A percentile compares a stretch with the other conserved stretches of the same genome.
Evolutionary conservation across 2,329 filamentous ascomycete species (phyloP).

Genomic region (Aspergillus hortae): DNA sequence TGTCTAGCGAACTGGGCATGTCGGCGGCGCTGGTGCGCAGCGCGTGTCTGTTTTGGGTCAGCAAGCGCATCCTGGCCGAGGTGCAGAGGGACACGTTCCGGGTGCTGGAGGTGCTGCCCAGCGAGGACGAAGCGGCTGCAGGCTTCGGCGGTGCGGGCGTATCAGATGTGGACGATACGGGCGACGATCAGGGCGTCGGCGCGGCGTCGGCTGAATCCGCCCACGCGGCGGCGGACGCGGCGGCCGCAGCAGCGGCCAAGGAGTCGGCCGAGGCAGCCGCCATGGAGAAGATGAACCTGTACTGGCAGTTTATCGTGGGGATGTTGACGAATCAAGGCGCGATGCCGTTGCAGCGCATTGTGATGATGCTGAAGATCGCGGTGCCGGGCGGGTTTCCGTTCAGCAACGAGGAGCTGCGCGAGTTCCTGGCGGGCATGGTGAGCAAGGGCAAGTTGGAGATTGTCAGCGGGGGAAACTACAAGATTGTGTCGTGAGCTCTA

Average conservation of each 20-base stretch:
- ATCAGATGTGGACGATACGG: slow-evolving; percentile 12
- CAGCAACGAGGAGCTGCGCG: slow-evolving; percentile 81
- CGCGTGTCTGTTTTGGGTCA: slow-evolving; percentile 61
- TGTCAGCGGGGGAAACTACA: slow-evolving; percentile 66
- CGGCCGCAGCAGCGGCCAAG: slow-evolving; percentile 40
- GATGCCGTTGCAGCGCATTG: slow-evolving; percentile 77
- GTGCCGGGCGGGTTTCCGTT: slow-evolving; percentile 85
- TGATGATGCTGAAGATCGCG: slow-evolving; percentile 93
- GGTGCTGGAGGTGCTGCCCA: slow-evolving; percentile 54
- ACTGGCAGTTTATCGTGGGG: slow-evolving; percentile 87
- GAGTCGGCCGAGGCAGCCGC: slow-evolving; percentile 55
- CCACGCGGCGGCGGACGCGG: slow-evolving; percentile 38
- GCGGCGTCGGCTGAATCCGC: slow-evolving; percentile 25
- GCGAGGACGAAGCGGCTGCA: slow-evolving; percentile 25
- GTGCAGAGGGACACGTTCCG: slow-evolving; percentile 50
- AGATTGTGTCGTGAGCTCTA: slow-evolving; percentile 31
- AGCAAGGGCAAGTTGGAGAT: slow-evolving; percentile 64
- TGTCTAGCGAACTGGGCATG: slow-evolving; percentile 53
- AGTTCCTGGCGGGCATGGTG: slow-evolving; percentile 78
- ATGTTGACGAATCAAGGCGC: slow-evolving; percentile 92
- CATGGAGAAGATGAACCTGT: slow-evolving; percentile 67
- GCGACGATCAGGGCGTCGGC: slow-evolving; percentile 13
- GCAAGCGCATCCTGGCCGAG: slow-evolving; percentile 51
- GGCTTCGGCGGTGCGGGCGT: slow-evolving; percentile 18
- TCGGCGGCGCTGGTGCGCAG: slow-evolving; percentile 54